Conservation (phyloP, 768 basidiomycete species). For the Boletus subcaerulescens region DNA sequence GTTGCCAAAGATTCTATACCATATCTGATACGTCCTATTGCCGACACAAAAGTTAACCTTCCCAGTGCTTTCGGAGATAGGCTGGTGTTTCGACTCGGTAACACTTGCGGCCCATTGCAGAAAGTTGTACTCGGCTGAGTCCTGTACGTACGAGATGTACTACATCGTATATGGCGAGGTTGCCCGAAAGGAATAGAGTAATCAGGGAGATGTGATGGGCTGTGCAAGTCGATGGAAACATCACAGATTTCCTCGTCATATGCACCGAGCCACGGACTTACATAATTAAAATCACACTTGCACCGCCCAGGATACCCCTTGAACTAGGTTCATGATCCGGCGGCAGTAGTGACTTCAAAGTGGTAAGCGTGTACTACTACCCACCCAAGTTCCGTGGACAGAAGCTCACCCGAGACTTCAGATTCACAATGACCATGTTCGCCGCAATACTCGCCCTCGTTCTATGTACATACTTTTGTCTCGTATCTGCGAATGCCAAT, state of each 20-base stretch:
- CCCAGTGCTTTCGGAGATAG: conserved; percentile 1
- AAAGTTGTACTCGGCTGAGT: no score
- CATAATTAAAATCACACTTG: no score
- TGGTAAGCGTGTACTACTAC: not conserved
- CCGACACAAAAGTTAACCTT: conserved; percentile 16
- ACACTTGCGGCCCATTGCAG: no score
- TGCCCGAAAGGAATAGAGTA: no score
- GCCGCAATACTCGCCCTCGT: not conserved
- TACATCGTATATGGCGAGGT: no score
- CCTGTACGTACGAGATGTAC: no score
- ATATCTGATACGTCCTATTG: conserved; percentile 35
- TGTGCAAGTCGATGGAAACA: no score
- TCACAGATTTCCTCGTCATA: no score
- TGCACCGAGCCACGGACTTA: no score
- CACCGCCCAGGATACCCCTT: not conserved
- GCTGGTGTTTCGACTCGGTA: no score
- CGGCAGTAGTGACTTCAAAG: no score
- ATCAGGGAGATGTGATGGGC: no score
- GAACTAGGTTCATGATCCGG: not conserved
- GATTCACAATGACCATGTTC: not conserved
- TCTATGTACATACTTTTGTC: not conserved
- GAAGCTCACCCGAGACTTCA: not conserved
- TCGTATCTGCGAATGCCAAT: not conserved
- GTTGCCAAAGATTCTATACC: conserved; percentile 43
- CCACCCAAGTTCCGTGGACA: not conserved